Percentiles rank a stretch among this genome's conserved stretches.
Evolutionary conservation across 1,284 basidiomycete species (phyloP).

Genomic region (Ceratobasidium theobromae): DNA sequence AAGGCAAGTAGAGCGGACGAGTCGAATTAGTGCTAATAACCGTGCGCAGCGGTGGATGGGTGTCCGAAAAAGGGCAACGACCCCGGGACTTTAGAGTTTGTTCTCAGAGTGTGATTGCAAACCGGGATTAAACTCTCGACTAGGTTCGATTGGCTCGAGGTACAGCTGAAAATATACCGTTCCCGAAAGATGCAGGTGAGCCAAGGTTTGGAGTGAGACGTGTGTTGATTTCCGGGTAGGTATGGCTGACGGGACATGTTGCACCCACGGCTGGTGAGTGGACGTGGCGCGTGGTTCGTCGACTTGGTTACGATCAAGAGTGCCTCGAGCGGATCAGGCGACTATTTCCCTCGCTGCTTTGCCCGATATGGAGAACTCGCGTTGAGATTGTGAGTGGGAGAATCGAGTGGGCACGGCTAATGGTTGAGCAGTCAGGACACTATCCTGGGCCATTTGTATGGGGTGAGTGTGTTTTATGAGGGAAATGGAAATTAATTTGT

Average conservation of each 20-base stretch:
- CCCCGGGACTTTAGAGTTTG: conserved; percentile 77
- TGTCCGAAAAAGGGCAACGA: conserved; percentile 64
- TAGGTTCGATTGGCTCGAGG: conserved; percentile 85
- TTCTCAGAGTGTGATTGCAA: neutral
- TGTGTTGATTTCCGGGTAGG: conserved; percentile 37
- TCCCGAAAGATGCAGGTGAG: conserved; percentile 74
- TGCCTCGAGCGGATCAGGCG: conserved; percentile 47
- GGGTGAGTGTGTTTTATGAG: conserved; percentile 51
- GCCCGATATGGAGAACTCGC: conserved; percentile 70
- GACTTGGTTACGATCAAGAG: conserved; percentile 11
- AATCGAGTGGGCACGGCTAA: neutral
- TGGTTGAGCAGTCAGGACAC: conserved; percentile 64
- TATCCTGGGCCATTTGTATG: conserved; percentile 86
- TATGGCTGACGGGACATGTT: conserved; percentile 56
- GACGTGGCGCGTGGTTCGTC: neutral
- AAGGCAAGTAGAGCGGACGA: conserved; percentile 53
- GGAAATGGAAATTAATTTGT: neutral
- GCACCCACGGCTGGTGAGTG: conserved; percentile 45
- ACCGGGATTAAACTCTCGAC: neutral
- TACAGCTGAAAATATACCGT: conserved; percentile 74
- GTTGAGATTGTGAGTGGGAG: conserved; percentile 12
- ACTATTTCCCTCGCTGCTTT: conserved; percentile 85
- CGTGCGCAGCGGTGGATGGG: conserved; percentile 61
- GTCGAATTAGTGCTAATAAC: neutral
- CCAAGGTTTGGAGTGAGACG: conserved; percentile 30